These are phyloP conservation scores for Rhytidhysteron rufulum DNA, from an alignment of 2,329 filamentous ascomycete species.

Conservation along the genomic window DNA sequence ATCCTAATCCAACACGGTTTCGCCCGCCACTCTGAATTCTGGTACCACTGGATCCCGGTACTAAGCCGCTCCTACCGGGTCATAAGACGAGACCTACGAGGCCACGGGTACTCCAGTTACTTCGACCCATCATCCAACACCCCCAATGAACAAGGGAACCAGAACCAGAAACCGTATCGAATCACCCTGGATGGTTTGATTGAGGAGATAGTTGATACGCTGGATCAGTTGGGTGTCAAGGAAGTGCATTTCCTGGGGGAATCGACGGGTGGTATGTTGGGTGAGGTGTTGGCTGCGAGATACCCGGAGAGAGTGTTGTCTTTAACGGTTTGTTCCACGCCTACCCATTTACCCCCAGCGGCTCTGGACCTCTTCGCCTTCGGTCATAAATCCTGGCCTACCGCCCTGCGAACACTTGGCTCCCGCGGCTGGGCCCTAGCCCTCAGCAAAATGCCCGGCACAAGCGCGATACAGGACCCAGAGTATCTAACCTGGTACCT, in stretches of 20 bases:
- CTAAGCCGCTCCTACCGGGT: slow-evolving; percentile 28
- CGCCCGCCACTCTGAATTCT: slow-evolving; percentile 29
- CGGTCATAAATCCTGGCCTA: slow-evolving; percentile 21
- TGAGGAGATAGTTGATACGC: slow-evolving; percentile 29
- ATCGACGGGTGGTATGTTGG: slow-evolving; percentile 31
- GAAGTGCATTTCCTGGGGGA: slow-evolving; percentile 35
- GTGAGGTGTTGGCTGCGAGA: slow-evolving; percentile 29
- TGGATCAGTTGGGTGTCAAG: slow-evolving; percentile 27
- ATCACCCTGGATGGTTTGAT: slow-evolving; percentile 26
- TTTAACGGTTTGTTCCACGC: slow-evolving; percentile 29
- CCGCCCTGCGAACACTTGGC: slow-evolving; percentile 26
- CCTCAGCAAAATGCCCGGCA: slow-evolving; percentile 24
- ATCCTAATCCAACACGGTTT: slow-evolving; percentile 38
- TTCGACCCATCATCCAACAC: slow-evolving; percentile 4
- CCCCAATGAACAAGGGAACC: slow-evolving; percentile 1
- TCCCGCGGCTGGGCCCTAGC: slow-evolving; percentile 30
- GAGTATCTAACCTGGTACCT: slow-evolving; percentile 31
- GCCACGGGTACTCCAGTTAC: slow-evolving; percentile 29
- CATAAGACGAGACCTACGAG: slow-evolving; percentile 31
- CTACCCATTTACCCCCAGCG: slow-evolving; percentile 21
- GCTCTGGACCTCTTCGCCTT: slow-evolving; percentile 31
- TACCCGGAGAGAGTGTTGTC: slow-evolving; percentile 25
- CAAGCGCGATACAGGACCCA: slow-evolving; percentile 23
- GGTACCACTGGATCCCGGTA: slow-evolving; percentile 35
- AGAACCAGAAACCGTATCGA: slow-evolving; percentile 8